phyloP scores from a whole-genome alignment of 371 early-diverging fungal genomes.

The Saksenaea oblongispora region DNA sequence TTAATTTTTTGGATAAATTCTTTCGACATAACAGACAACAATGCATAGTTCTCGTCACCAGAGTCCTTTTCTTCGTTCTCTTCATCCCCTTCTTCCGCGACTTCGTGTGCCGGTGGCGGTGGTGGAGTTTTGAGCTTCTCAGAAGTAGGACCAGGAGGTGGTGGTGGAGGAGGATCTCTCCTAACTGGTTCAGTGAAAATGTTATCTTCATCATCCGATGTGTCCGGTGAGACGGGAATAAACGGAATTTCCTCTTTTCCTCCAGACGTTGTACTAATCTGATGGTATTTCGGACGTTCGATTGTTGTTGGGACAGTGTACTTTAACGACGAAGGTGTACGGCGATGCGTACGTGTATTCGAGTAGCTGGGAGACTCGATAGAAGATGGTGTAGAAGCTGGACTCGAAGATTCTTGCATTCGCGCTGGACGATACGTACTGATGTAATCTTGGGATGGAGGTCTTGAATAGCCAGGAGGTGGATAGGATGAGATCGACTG shows the following conservation, averaged over 20 bases:
- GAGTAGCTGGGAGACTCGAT: not conserved
- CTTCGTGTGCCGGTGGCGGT: not conserved
- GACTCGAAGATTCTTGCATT: slow-evolving; percentile 14
- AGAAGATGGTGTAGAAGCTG: slow-evolving; percentile 9
- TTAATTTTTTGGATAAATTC: slow-evolving; percentile 22
- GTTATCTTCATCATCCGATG: slow-evolving; percentile 24
- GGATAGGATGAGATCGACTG: slow-evolving; percentile 9
- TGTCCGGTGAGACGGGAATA: slow-evolving; percentile 24
- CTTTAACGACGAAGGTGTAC: slow-evolving; percentile 16
- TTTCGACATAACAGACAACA: slow-evolving; percentile 20
- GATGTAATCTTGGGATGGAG: slow-evolving; percentile 17
- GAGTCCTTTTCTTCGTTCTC: not conserved
- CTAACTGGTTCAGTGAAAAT: slow-evolving; percentile 5
- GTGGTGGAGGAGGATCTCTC: not conserved
- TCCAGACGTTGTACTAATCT: slow-evolving; percentile 14
- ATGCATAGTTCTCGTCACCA: slow-evolving; percentile 12
- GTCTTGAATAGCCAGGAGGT: slow-evolving; percentile 12
- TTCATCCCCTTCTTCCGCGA: not conserved
- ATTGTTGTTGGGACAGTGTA: slow-evolving; percentile 19
- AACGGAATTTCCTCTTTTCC: slow-evolving; percentile 18
- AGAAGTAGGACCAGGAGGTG: not conserved
- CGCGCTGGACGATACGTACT: slow-evolving; percentile 14
- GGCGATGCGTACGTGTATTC: not conserved
- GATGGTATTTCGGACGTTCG: slow-evolving; percentile 23
- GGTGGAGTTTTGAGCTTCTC: not conserved